Conservation (phyloP, 2,329 filamentous ascomycete species). For the Claviceps humidiphila region DNA sequence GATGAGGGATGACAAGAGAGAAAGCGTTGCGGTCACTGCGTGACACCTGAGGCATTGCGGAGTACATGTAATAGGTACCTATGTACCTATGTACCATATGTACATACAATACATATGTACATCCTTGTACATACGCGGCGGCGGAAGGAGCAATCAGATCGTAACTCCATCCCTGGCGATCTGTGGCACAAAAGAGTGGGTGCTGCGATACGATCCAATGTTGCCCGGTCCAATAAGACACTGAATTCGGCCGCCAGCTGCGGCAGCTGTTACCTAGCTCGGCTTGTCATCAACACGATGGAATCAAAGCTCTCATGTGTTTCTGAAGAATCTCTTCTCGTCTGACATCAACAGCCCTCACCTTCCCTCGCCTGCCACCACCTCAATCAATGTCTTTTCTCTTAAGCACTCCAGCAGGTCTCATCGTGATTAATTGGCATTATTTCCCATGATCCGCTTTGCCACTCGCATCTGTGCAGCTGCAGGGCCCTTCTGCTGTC, state of each 20-base stretch:
- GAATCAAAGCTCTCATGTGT: background rate
- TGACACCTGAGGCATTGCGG: background rate
- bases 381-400: conserved; percentile 1
- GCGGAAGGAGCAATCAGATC: background rate
- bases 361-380: background rate
- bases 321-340: background rate
- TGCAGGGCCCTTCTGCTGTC: background rate
- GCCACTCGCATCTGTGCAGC: background rate
- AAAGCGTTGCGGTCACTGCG: background rate
- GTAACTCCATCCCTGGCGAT: background rate
- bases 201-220: background rate
- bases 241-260: background rate
- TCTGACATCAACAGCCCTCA: background rate
- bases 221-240: background rate
- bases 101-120: too few species aligned
- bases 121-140: too few species aligned
- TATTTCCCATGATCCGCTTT: background rate
- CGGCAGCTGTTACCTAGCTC: background rate
- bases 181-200: too few species aligned
- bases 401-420: background rate
- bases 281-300: background rate
- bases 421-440: conserved; percentile 1
- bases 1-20: background rate
- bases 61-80: too few species aligned
- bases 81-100: too few species aligned